A percentile compares a stretch with the other conserved stretches of the same genome.
Conservation (phyloP, 225 moss, liverwort and hornwort genomes). For the Anthoceros angustus region DNA sequence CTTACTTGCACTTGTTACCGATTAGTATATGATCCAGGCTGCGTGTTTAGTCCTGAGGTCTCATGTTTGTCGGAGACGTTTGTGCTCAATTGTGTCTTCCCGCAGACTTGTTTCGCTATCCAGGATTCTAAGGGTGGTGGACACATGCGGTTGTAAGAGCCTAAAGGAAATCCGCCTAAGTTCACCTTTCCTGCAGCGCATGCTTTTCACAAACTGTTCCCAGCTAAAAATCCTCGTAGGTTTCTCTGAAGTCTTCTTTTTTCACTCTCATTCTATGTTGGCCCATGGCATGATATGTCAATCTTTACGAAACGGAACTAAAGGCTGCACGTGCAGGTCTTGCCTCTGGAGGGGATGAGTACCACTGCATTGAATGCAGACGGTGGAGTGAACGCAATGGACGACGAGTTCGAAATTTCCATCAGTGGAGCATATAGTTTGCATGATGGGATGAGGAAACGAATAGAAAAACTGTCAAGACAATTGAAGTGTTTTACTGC, state of each 20-base stretch:
- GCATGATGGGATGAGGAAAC: conserved; percentile 34
- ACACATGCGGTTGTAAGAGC: conserved; percentile 80
- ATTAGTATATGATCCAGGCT: no score
- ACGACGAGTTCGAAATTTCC: conserved; percentile 40
- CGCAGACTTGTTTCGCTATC: conserved; percentile 64
- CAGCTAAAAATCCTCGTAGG: conserved; percentile 70
- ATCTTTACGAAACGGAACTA: neutral
- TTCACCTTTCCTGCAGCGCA: conserved; percentile 70
- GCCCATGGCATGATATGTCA: neutral
- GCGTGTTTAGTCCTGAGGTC: no score
- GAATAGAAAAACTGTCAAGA: conserved; percentile 25
- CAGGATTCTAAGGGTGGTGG: conserved; percentile 45
- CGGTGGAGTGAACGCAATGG: conserved; percentile 12
- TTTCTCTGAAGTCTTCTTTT: neutral
- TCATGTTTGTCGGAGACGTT: neutral
- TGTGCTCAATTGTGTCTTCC: neutral
- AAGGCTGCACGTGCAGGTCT: conserved; percentile 23
- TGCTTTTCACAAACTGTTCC: conserved; percentile 88
- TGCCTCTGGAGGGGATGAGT: conserved; percentile 44
- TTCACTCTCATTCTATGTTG: neutral
- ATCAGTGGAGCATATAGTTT: conserved; percentile 38
- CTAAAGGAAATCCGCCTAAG: conserved; percentile 61
- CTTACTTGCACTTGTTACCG: no score
- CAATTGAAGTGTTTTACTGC: conserved; percentile 23
- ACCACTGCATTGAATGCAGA: conserved; percentile 21